Evolutionary conservation across 169 alveolate genomes (phyloP).

Genomic region (Perkinsus olseni): DNA sequence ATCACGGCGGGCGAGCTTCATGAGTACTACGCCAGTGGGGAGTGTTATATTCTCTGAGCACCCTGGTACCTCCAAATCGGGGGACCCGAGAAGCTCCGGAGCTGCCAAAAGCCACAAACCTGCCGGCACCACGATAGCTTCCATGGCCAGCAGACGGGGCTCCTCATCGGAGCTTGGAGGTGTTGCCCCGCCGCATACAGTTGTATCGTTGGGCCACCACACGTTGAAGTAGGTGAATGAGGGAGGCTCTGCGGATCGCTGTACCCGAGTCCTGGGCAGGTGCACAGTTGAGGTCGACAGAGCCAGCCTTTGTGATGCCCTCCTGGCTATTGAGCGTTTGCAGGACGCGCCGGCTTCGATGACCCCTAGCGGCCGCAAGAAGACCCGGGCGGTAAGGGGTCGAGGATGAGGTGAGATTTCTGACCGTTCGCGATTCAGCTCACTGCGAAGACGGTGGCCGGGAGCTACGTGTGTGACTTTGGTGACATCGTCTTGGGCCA

Average conservation of each 20-base stretch:
- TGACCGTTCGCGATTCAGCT: background rate
- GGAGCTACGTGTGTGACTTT: constrained; percentile 69
- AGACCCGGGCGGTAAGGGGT: background rate
- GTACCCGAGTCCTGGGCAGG: background rate
- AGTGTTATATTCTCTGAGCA: background rate
- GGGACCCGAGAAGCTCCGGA: background rate
- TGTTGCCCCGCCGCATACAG: background rate
- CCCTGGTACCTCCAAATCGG: background rate
- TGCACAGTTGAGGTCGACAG: background rate
- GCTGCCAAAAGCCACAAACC: background rate
- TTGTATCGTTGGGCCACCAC: background rate
- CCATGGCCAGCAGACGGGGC: background rate
- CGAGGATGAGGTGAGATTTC: background rate
- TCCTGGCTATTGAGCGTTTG: background rate
- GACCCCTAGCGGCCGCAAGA: background rate
- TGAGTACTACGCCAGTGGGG: background rate
- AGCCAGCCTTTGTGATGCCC: background rate
- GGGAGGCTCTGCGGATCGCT: background rate
- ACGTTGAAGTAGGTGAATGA: background rate
- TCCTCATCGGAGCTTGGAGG: background rate
- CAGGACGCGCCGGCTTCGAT: background rate
- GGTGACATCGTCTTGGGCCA: constrained; percentile 72
- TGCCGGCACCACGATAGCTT: background rate
- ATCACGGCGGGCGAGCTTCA: background rate
- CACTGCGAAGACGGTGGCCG: constrained; percentile 26